These are phyloP conservation scores for Hordeum marinum DNA, from an alignment of 176 grass and related monocot species.

Conservation along the genomic window DNA sequence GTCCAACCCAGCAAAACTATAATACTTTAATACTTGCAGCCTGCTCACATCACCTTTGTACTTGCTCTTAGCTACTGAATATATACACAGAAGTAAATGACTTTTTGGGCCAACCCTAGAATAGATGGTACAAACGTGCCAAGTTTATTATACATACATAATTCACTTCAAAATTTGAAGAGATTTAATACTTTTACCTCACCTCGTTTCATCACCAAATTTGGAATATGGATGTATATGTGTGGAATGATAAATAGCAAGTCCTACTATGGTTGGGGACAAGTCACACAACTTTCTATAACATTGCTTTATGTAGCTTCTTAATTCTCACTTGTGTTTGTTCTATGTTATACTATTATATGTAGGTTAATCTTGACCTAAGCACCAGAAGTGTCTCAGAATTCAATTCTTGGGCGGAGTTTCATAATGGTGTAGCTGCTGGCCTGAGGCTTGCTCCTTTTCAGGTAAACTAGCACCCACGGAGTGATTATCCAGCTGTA, in stretches of 20 bases:
- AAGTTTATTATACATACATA: background rate
- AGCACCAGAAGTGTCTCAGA: slow-evolving; percentile 77
- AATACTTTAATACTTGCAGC: too few species aligned
- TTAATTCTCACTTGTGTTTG: slow-evolving; percentile 25
- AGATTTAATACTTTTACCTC: background rate
- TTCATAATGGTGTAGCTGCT: slow-evolving; percentile 97
- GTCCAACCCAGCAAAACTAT: too few species aligned
- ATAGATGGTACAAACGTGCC: background rate
- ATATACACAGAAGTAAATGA: background rate
- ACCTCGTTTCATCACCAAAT: background rate
- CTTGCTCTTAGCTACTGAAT: background rate
- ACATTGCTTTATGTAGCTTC: slow-evolving; percentile 13
- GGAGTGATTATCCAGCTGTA: background rate
- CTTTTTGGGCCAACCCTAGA: background rate
- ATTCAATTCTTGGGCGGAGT: slow-evolving; percentile 90
- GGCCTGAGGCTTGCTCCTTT: slow-evolving; percentile 91
- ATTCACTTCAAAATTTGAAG: background rate
- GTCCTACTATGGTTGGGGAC: background rate
- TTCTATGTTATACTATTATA: slow-evolving; percentile 24
- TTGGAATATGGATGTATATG: background rate
- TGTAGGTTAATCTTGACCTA: slow-evolving; percentile 90
- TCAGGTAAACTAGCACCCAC: slow-evolving; percentile 47
- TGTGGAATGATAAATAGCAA: background rate
- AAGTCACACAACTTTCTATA: background rate
- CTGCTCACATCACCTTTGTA: too few species aligned